Conservation (phyloP, 2,329 filamentous ascomycete species). For the Fusarium luffae region DNA sequence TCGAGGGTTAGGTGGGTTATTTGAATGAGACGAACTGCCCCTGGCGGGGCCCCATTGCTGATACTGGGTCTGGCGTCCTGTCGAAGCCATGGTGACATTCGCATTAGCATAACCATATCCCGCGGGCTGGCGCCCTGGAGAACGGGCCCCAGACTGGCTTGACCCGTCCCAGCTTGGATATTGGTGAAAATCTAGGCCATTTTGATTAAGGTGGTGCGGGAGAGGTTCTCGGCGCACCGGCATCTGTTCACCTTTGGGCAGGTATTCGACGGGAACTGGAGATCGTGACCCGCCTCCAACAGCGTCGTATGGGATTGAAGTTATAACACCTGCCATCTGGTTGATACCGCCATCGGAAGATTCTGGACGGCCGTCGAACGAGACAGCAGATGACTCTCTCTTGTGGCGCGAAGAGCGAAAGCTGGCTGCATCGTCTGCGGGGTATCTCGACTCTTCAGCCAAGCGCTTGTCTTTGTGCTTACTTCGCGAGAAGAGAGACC, state of each 20-base stretch:
- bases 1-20: constrained; percentile 64
- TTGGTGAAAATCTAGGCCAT: constrained; percentile 84
- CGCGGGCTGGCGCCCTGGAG: constrained; percentile 70
- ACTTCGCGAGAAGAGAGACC: constrained; percentile 89
- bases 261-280: constrained; percentile 78
- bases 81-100: constrained; percentile 78
- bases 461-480: constrained; percentile 79
- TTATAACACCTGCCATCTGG: constrained; percentile 83
- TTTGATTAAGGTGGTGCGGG: constrained; percentile 86
- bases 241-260: constrained; percentile 73
- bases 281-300: constrained; percentile 72
- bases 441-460: constrained; percentile 67
- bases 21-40: constrained; percentile 65
- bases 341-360: constrained; percentile 75
- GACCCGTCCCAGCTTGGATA: constrained; percentile 78
- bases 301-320: constrained; percentile 87
- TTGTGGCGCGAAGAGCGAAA: constrained; percentile 79
- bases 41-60: constrained; percentile 77
- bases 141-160: constrained; percentile 63
- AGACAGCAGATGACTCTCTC: constrained; percentile 77
- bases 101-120: constrained; percentile 60
- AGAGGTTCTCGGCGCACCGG: constrained; percentile 75
- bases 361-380: constrained; percentile 71
- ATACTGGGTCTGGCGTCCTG: constrained; percentile 77
- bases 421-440: constrained; percentile 70